A percentile compares a stretch with the other conserved stretches of the same genome.
Evolutionary conservation across 345 rosid species (phyloP).

Genomic region (Alliaria petiolata): DNA sequence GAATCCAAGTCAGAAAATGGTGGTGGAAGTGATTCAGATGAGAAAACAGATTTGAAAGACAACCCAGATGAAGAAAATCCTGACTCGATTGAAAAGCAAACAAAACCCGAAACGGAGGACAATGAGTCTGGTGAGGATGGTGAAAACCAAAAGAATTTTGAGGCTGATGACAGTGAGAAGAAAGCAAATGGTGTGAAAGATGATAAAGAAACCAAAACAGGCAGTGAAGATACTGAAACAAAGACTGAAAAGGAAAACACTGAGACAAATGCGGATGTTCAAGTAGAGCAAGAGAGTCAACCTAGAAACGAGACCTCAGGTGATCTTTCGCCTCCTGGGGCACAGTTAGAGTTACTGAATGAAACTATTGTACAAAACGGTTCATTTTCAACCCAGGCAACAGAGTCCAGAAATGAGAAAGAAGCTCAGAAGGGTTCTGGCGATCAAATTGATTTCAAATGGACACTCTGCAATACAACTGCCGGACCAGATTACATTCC

Average conservation of each 20-base stretch:
- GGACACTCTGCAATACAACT: slow-evolving; percentile 87
- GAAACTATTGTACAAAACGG: slow-evolving; percentile 67
- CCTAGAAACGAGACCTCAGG: slow-evolving; percentile 41
- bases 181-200: slow-evolving; percentile 35
- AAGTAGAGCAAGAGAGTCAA: slow-evolving; percentile 45
- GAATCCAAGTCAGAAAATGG: slow-evolving; percentile 37
- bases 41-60: slow-evolving; percentile 46
- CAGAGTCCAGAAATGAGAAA: slow-evolving; percentile 86
- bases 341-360: slow-evolving; percentile 75
- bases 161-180: slow-evolving; percentile 36
- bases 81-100: slow-evolving; percentile 38
- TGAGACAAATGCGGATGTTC: slow-evolving; percentile 41
- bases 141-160: slow-evolving; percentile 38
- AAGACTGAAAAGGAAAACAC: slow-evolving; percentile 36
- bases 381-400: slow-evolving; percentile 86
- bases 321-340: slow-evolving; percentile 74
- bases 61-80: slow-evolving; percentile 38
- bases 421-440: slow-evolving; percentile 56
- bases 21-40: slow-evolving; percentile 37
- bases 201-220: slow-evolving; percentile 41
- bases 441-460: slow-evolving; percentile 41
- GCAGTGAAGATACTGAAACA: slow-evolving; percentile 36
- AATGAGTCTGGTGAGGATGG: slow-evolving; percentile 41
- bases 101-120: slow-evolving; percentile 37
- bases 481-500: slow-evolving; percentile 95